Evolutionary conservation across 441 rosid genomes (phyloP), one percentile per base, ranked within the genome.

Genomic region (Metrosideros polymorpha): DNA sequence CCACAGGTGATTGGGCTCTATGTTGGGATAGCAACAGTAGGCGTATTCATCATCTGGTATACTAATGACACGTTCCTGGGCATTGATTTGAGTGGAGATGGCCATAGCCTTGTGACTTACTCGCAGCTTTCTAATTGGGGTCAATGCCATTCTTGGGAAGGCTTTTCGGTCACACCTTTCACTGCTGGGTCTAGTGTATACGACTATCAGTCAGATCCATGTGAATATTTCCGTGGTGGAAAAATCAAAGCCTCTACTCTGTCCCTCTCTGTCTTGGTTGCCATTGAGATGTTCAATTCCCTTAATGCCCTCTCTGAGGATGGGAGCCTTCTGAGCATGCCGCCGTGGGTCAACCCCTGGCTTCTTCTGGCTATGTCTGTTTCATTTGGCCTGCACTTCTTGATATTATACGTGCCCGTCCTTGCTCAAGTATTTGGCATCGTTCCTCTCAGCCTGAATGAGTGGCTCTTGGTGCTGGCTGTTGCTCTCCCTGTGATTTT

Each of bases 221-320:
- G 99, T 19, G 98, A 96, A 1, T 97, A 97, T 87, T 97, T 97
- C 92, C 93, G 88, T 5, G 59, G 87, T 0, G 99, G 99, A 35
- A 97, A 97, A 89, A 93, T 96, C 85, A 97, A 97, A 89, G 99
- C 99, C 4, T 92, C 96, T 4, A 97, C 98, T 4, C 98, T 96
- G 55, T 96, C 99, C 85, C 98, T 97, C 71, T 92, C 99, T 0
- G 99, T 97, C 12, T 88, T 97, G 93, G 99, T 97, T 59, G 94
- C 99, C 39, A 97, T 97, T 22, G 99, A 97, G 92, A 97, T 97
- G 99, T 96, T 97, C 94, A 97, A 97, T 84, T 97, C 99, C 25
- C 92, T 97, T 9, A 97, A 97, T 61, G 99, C 99, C 53, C 94
- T 97, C 35, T 97, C 99, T 1, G 99, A 97, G 90, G 99, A 97